Base-by-base conservation (phyloP, 2,329 filamentous ascomycete genomes). In the Neonectria faginata region DNA sequence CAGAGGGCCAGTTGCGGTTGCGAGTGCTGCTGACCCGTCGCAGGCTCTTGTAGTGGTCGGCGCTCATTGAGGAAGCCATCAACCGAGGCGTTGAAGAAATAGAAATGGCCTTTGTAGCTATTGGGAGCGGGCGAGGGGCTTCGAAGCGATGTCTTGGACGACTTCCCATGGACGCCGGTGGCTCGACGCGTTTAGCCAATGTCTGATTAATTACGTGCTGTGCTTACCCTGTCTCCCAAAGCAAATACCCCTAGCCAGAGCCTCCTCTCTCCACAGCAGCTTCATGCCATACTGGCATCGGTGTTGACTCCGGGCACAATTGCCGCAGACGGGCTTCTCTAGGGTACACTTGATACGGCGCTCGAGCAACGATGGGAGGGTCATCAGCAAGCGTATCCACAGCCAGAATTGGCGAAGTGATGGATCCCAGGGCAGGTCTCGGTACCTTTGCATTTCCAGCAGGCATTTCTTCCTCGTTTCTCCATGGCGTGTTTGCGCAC, bases 251-350 rank as follows among this genome's bases (percentile, higher is more conserved):
- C 54, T 58, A n/a, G 60, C 60, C 25, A 62, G 45, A 36, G 60
- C 60, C 53, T 62, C 60, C 41, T 62, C 60, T 52, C 60, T 62
- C 60, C 60, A 62, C 60, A 57, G 5, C 9, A 62, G 36, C 60
- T 62, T 62, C 10, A 62, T 12, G 22, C 60, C 60, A 6, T 62
- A 62, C 45, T 57, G 44, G 53, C 60, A 62, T n/a, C 12, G 20
- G 29, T 62, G 60, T 25, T 52, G 31, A 25, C 29, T 42, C 5
- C 60, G 53, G 27, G 45, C 53, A 31, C 60, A 62, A 33, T 57
- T 62, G 47, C 53, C 47, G 31, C 60, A 62, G 53, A 52, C 39
- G n/a, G 60, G 60, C 20, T 44, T 57, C 45, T 62, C 60, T 8
- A 57, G 33, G 20, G 33, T 57, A 29, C 60, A 62, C 36, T 50